Evolutionary conservation across 2,329 filamentous ascomycete genomes (phyloP), one percentile per base, ranked within the genome.

Genomic region (Pestalotiopsis sp.): DNA sequence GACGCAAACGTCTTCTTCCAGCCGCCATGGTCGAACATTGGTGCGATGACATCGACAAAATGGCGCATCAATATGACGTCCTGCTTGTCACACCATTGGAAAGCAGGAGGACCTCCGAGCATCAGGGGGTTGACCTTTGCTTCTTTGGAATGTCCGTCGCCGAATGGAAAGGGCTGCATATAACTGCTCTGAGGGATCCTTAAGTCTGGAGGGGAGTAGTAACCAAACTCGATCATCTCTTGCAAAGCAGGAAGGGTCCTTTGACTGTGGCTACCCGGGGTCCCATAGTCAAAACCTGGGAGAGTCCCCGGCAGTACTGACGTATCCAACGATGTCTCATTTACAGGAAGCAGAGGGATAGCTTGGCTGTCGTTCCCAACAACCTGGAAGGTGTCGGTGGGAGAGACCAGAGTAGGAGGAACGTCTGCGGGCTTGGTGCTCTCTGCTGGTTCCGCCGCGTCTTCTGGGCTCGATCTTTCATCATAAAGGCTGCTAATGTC

Each of bases 41-140:
- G 67, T 20, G 67, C 64, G 12, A 66, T 64, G 64, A 7, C 60
- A 20, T 67, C 67, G n/a, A 64, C 64, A 31, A 62, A 69, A 38
- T 67, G 59, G 9, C 67, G 67, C 25, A 69, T n/a, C 12, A 69
- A 39, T 23, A 39, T 41, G 52, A 64, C 64, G 20, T 63, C 58
- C 14, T 49, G 41, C 11, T 36, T 61, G 9, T 36, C 39, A 41
- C 36, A 45, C 61, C 39, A 57, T 36, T 58, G 52, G 27, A 38
- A 41, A 55, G 45, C 61, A 58, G 59, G 25, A 9, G 59, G 4
- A 14, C 59, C 23, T n/a, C 27, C 25, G 17, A 25, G n/a, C 11
- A 61, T 31, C n/a, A 61, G 59, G 20, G 59, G 31, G 41, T 61
- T 27, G n/a, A 38, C 20, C 31, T 39, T 36, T 20, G 31, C 59